Evolutionary conservation across 192 early-diverging fungal genomes (phyloP).

Genomic region (Backusella circina): DNA sequence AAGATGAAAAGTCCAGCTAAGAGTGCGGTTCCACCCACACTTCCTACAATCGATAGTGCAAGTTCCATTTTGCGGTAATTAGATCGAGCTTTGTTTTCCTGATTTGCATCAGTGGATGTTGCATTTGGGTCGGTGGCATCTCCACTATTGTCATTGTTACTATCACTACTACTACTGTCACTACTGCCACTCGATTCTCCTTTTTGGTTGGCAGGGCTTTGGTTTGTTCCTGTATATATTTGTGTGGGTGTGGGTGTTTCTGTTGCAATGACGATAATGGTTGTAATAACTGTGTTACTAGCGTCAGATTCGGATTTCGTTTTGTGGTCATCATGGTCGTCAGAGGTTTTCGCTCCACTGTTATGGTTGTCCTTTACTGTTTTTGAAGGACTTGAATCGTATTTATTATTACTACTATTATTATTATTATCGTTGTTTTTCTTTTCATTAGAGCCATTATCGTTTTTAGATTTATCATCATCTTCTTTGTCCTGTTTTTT

Average conservation of each 20-base stretch:
- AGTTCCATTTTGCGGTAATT: neutral
- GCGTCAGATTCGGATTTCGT: neutral
- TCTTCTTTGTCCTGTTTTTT: neutral
- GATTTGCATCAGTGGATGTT: neutral
- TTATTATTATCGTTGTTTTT: neutral
- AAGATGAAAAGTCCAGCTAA: neutral
- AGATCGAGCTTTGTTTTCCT: neutral
- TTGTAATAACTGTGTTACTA: neutral
- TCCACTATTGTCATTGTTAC: neutral
- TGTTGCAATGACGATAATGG: slow-evolving; percentile 8
- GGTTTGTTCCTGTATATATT: neutral
- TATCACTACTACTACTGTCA: neutral
- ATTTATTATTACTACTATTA: neutral
- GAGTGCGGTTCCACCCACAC: slow-evolving; percentile 5
- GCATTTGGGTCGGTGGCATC: neutral
- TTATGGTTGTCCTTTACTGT: neutral
- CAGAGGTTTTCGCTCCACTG: neutral
- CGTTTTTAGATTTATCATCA: neutral
- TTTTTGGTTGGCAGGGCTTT: neutral
- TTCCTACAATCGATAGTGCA: slow-evolving; percentile 11
- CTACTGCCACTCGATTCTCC: neutral
- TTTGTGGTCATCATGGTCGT: neutral
- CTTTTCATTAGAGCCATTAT: neutral
- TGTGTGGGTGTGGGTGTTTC: neutral
- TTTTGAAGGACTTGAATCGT: neutral